A percentile compares a stretch with the other conserved stretches of the same genome.
phyloP scores from a whole-genome alignment of 1,284 basidiomycete species.

The Gymnopus androsaceus region DNA sequence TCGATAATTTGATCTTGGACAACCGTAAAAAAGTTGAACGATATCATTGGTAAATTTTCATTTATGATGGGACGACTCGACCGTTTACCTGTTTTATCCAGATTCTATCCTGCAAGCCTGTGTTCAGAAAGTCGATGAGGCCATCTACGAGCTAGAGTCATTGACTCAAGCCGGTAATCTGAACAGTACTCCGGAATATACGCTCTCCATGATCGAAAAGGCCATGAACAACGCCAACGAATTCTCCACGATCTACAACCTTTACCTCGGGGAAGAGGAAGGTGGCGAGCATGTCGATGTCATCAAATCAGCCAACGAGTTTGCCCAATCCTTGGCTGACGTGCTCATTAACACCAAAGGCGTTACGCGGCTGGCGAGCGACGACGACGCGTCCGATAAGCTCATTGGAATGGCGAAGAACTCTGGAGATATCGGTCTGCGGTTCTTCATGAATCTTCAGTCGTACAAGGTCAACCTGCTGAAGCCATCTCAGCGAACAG shows the following conservation, averaged over 20 bases:
- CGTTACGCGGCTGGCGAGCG: slow-evolving; percentile 88
- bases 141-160: slow-evolving; percentile 96
- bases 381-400: slow-evolving; percentile 91
- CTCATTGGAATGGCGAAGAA: slow-evolving; percentile 84
- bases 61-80: neutral
- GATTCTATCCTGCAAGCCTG: slow-evolving; percentile 98
- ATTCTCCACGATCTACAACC: slow-evolving; percentile 93
- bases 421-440: slow-evolving; percentile 85
- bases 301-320: slow-evolving; percentile 96
- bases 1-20: slow-evolving; percentile 96
- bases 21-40: slow-evolving; percentile 97
- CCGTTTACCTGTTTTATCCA: slow-evolving; percentile 29
- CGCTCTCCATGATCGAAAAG: slow-evolving; percentile 98
- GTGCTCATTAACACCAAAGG: slow-evolving; percentile 94
- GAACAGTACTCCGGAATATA: slow-evolving; percentile 97
- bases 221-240: slow-evolving; percentile 92
- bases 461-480: slow-evolving; percentile 90
- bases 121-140: slow-evolving; percentile 95
- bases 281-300: slow-evolving; percentile 97
- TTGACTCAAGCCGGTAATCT: slow-evolving; percentile 92
- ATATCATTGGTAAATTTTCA: slow-evolving; percentile 82
- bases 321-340: slow-evolving; percentile 91
- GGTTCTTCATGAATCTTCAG: slow-evolving; percentile 95
- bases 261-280: slow-evolving; percentile 85
- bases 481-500: slow-evolving; percentile 75